Conservation (phyloP, 495 filamentous ascomycete genomes). For the Aspergillus heteromorphus region DNA sequence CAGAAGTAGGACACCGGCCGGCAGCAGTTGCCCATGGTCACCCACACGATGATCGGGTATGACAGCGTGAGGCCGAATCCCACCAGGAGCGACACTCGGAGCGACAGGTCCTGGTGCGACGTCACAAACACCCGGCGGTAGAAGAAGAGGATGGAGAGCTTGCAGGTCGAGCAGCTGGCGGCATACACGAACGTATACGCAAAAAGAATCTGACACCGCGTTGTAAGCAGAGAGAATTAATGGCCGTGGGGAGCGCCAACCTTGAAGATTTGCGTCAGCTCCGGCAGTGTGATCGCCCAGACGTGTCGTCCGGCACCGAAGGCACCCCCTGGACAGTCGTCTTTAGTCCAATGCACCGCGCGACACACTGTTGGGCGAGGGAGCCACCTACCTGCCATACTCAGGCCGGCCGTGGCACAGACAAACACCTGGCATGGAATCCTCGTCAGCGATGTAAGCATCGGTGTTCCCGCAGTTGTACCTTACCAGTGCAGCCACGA, state of each 20-base stretch:
- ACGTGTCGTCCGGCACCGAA: conserved; percentile 25
- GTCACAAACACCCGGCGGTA: conserved; percentile 28
- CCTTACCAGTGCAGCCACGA: conserved; percentile 27
- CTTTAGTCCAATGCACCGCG: no score
- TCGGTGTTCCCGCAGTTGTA: no score
- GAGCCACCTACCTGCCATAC: conserved; percentile 18
- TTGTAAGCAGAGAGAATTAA: background rate
- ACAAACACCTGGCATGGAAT: conserved; percentile 4
- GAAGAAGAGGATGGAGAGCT: conserved; percentile 32
- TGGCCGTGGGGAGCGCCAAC: no score
- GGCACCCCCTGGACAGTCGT: conserved; percentile 16
- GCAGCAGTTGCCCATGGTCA: conserved; percentile 18
- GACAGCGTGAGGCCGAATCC: conserved; percentile 10
- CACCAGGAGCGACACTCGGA: background rate
- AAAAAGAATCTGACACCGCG: conserved; percentile 19
- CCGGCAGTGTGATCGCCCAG: conserved; percentile 19
- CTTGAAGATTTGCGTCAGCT: conserved; percentile 15
- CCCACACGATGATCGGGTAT: conserved; percentile 19
- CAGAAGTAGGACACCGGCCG: conserved; percentile 27
- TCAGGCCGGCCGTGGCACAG: conserved; percentile 18
- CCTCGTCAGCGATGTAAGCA: background rate
- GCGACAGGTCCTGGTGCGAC: conserved; percentile 14
- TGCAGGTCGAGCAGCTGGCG: conserved; percentile 24
- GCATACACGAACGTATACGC: conserved; percentile 31
- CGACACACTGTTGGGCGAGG: no score